A percentile compares a stretch with the other conserved stretches of the same genome.
Conservation (phyloP, 2,329 filamentous ascomycete genomes). For the Cladosporium sp. region DNA sequence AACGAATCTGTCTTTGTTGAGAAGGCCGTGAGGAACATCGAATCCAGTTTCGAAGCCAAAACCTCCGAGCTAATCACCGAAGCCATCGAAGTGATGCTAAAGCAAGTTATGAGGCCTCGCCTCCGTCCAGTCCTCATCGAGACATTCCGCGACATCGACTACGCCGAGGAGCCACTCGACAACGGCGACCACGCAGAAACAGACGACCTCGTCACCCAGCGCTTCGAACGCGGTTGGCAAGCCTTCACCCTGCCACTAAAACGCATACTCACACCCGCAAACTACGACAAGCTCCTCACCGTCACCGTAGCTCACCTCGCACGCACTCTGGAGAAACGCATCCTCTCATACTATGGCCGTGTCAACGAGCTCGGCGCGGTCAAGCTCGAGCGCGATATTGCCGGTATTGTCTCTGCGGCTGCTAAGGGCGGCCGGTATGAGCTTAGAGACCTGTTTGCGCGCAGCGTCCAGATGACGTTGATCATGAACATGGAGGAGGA, state of each 20-base stretch:
- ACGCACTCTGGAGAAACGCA: conserved; percentile 79
- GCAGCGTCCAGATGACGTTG: conserved; percentile 78
- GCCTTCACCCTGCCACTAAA: conserved; percentile 80
- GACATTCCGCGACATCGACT: conserved; percentile 89
- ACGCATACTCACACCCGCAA: conserved; percentile 76
- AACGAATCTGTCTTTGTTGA: conserved; percentile 72
- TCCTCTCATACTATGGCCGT: conserved; percentile 77
- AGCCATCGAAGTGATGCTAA: conserved; percentile 81
- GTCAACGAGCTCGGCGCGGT: conserved; percentile 81
- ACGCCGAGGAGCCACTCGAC: conserved; percentile 67
- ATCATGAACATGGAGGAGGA: conserved; percentile 94
- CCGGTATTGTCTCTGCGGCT: conserved; percentile 69
- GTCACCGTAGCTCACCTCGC: conserved; percentile 74
- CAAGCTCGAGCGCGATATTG: conserved; percentile 80
- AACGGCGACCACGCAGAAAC: conserved; percentile 44
- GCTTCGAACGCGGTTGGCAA: conserved; percentile 86
- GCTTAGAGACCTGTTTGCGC: conserved; percentile 74
- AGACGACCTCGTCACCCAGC: conserved; percentile 69
- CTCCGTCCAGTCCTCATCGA: conserved; percentile 83
- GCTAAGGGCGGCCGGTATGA: conserved; percentile 71
- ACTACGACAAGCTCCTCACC: conserved; percentile 75
- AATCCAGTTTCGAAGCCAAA: conserved; percentile 73
- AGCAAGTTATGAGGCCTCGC: conserved; percentile 81
- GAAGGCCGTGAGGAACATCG: conserved; percentile 67
- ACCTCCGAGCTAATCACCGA: conserved; percentile 80